Evolutionary conservation across 371 early-diverging fungal species (phyloP).

Genomic region (Mucor mucedo): DNA sequence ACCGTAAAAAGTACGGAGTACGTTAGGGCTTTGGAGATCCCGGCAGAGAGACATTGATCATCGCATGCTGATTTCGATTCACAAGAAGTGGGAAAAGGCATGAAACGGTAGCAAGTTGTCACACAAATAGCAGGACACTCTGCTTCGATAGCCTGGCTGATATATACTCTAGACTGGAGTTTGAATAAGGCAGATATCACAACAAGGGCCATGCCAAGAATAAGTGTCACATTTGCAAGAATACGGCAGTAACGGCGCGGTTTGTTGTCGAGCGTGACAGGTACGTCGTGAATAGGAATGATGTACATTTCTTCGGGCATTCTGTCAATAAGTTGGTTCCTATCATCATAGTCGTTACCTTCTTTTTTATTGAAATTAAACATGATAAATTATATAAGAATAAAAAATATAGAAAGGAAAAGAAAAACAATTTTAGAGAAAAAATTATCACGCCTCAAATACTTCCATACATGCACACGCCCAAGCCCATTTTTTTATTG

Average conservation of each 20-base stretch:
- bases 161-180: slow-evolving; percentile 1
- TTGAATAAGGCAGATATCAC: slow-evolving; percentile 7
- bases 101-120: not conserved
- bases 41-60: not conserved
- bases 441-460: no score
- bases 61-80: not conserved
- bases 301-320: not conserved
- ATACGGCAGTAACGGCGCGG: not conserved
- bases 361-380: not conserved
- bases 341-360: not conserved
- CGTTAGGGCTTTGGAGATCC: not conserved
- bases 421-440: no score
- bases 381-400: no score
- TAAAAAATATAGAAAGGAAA: no score
- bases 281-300: not conserved
- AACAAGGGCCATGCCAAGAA: slow-evolving; percentile 3
- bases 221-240: not conserved
- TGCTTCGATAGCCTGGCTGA: not conserved
- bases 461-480: no score
- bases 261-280: not conserved
- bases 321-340: no score
- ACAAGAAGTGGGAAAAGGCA: not conserved
- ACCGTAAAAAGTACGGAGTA: slow-evolving; percentile 1
- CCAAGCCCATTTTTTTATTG: not conserved
- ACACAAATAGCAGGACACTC: slow-evolving; percentile 2